A percentile compares a stretch with the other conserved stretches of the same genome.
These are phyloP conservation scores for Trebouxia sp. DNA, from an alignment of 139 green algal species.

Conservation along the genomic window DNA sequence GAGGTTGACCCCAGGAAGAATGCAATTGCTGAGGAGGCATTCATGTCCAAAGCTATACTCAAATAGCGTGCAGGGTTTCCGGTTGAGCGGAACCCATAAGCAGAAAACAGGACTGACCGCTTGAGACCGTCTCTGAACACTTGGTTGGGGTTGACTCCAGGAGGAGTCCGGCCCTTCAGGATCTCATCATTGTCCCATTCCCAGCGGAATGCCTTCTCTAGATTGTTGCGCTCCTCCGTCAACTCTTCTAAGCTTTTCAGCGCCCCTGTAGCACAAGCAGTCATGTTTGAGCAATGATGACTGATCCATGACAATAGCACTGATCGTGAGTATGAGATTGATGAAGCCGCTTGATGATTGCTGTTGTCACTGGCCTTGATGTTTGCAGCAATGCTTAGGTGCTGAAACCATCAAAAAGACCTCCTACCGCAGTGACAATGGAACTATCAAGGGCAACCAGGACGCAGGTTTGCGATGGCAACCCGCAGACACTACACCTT, in stretches of 20 bases:
- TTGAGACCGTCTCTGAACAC: slow-evolving; percentile 1
- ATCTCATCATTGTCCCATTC: slow-evolving; percentile 28
- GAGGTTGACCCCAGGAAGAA: background rate
- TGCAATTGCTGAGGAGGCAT: background rate
- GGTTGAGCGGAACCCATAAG: no score
- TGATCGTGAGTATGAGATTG: no score
- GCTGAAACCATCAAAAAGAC: no score
- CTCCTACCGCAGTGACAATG: no score
- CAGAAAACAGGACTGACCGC: background rate
- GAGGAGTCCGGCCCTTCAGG: background rate
- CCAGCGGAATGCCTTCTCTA: slow-evolving; percentile 24
- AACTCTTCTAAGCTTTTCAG: slow-evolving; percentile 1
- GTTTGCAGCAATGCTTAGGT: background rate
- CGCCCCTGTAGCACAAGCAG: background rate
- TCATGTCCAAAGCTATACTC: background rate
- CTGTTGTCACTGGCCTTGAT: no score
- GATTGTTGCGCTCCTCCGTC: background rate
- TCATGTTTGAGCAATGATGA: background rate
- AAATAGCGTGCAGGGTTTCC: no score
- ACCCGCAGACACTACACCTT: no score
- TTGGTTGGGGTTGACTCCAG: slow-evolving; percentile 5
- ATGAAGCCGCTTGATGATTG: no score
- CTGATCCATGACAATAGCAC: no score
- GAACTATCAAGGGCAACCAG: no score
- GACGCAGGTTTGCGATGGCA: no score